Evolutionary conservation across 2,329 filamentous ascomycete species (phyloP).

Genomic region (Colletotrichum australisinense): DNA sequence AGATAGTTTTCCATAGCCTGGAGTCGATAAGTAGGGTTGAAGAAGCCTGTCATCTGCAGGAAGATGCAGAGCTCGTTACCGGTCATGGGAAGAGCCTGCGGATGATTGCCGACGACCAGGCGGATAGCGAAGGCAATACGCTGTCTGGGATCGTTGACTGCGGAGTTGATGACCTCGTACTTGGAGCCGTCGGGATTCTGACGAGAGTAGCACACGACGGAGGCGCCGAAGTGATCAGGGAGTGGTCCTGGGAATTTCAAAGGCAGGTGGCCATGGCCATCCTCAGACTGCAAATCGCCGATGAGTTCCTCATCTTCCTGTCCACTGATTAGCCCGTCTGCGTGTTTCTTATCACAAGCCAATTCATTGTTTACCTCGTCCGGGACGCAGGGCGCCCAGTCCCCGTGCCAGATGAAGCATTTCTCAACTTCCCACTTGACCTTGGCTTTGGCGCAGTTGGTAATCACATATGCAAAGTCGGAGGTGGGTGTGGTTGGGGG

Average conservation of each 20-base stretch:
- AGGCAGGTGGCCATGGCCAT: neutral
- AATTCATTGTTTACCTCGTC: too few species aligned
- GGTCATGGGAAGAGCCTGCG: neutral
- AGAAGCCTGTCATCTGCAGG: neutral
- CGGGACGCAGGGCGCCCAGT: too few species aligned
- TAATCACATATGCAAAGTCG: too few species aligned
- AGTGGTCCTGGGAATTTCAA: neutral
- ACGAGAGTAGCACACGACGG: neutral
- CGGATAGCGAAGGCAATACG: neutral
- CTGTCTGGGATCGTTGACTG: neutral
- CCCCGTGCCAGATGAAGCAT: too few species aligned
- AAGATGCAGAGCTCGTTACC: neutral
- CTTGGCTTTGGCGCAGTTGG: too few species aligned
- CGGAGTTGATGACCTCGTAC: neutral
- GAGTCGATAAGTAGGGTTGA: neutral
- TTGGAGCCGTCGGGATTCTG: neutral
- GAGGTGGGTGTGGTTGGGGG: too few species aligned
- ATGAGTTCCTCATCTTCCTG: neutral
- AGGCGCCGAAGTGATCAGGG: neutral
- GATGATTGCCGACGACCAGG: neutral
- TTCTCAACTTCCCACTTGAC: too few species aligned
- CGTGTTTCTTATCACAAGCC: too few species aligned
- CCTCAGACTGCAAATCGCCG: neutral
- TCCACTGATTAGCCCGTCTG: neutral
- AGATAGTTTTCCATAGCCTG: too few species aligned